A percentile compares a stretch with the other conserved stretches of the same genome.
These are phyloP conservation scores for Euryodendron excelsum DNA, from an alignment of 148 eudicot genomes.

Conservation along the genomic window DNA sequence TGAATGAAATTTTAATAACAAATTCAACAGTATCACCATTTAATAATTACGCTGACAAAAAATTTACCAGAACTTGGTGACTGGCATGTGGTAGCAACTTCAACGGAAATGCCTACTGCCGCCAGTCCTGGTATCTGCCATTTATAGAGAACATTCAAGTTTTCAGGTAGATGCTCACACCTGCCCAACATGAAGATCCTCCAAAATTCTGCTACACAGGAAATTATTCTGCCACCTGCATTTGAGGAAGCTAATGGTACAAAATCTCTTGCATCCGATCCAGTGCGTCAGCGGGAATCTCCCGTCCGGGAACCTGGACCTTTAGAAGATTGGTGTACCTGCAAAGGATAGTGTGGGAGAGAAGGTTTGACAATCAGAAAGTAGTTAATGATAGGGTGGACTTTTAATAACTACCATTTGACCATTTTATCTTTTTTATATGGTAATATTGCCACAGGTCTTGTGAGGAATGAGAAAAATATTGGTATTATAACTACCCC, in stretches of 20 bases:
- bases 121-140: background rate
- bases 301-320: slow-evolving; percentile 87
- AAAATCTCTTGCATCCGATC: slow-evolving; percentile 65
- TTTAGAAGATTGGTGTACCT: slow-evolving; percentile 79
- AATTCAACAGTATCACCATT: background rate
- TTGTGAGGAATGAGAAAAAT: background rate
- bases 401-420: background rate
- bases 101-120: background rate
- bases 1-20: background rate
- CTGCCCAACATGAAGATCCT: background rate
- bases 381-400: background rate
- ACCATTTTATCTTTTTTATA: too few relatives aligned
- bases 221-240: background rate
- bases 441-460: background rate
- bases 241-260: slow-evolving; percentile 25
- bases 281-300: slow-evolving; percentile 76
- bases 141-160: background rate
- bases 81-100: too few relatives aligned
- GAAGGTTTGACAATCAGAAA: background rate
- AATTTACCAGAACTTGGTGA: slow-evolving; percentile 2
- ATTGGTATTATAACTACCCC: background rate
- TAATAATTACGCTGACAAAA: background rate
- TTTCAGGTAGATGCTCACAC: slow-evolving; percentile 1
- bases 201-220: background rate
- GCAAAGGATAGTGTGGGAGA: background rate